phyloP scores from a whole-genome alignment of 2,329 filamentous ascomycete species.

The Curvularia eragrostidis region DNA sequence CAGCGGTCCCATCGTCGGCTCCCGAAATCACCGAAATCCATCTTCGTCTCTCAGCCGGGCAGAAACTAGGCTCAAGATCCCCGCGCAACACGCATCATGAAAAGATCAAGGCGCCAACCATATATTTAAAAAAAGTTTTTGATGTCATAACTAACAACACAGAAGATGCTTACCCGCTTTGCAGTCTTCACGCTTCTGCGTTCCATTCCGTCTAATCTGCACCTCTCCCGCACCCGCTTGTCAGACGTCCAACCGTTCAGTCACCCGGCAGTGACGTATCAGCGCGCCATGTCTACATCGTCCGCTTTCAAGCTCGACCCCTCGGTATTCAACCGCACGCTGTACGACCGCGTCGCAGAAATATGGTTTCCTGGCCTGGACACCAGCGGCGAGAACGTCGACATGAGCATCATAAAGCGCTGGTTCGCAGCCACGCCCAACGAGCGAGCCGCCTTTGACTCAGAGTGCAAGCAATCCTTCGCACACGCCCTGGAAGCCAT shows the following conservation, averaged over 20 bases:
- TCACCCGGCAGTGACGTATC: not conserved
- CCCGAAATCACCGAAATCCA: constrained; percentile 9
- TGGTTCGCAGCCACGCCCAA: constrained; percentile 50
- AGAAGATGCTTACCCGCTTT: constrained; percentile 15
- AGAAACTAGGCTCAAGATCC: not conserved
- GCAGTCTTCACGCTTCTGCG: constrained; percentile 12
- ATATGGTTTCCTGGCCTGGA: constrained; percentile 52
- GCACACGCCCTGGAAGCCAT: constrained; percentile 48
- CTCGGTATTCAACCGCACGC: constrained; percentile 48
- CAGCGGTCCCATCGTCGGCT: not conserved
- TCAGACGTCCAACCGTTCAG: constrained; percentile 2
- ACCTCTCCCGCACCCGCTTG: constrained; percentile 6
- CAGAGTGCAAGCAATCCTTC: constrained; percentile 44
- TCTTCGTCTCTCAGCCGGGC: not conserved
- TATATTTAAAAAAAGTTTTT: not conserved
- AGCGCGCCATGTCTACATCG: constrained; percentile 38
- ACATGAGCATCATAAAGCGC: constrained; percentile 33
- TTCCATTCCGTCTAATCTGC: constrained; percentile 10
- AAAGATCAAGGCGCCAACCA: not conserved
- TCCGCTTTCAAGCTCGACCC: constrained; percentile 44
- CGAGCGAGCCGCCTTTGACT: constrained; percentile 49
- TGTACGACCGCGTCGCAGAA: constrained; percentile 48
- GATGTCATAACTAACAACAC: not conserved
- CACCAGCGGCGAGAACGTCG: constrained; percentile 30
- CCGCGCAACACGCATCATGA: not conserved